Evolutionary conservation across 495 filamentous ascomycete genomes (phyloP).

Genomic region (Penicillium chermesinum): DNA sequence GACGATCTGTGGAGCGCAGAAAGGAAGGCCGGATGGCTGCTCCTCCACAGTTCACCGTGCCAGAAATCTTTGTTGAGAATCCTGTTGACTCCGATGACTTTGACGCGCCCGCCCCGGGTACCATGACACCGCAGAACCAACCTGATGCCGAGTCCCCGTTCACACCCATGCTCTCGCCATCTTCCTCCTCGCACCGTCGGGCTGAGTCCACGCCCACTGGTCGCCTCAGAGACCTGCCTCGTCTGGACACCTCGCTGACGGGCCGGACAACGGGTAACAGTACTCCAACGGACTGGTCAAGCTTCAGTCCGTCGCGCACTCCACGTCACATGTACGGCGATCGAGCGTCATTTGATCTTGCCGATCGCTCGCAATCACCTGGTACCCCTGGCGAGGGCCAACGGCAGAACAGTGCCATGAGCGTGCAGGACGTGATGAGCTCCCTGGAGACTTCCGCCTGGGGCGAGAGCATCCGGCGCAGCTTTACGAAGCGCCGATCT

Average conservation of each 20-base stretch:
- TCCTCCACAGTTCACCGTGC: constrained; percentile 76
- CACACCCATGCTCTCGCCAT: constrained; percentile 33
- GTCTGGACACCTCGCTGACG: constrained; percentile 37
- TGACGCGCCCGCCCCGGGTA: constrained; percentile 16
- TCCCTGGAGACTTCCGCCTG: constrained; percentile 82
- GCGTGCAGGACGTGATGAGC: constrained; percentile 71
- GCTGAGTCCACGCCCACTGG: constrained; percentile 25
- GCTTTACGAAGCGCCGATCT: constrained; percentile 69
- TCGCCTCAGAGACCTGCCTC: constrained; percentile 23
- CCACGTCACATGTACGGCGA: constrained; percentile 31
- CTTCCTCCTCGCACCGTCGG: constrained; percentile 25
- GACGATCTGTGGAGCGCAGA: constrained; percentile 62
- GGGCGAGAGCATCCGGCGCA: constrained; percentile 86
- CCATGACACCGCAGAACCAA: constrained; percentile 20
- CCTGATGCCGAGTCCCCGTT: constrained; percentile 14
- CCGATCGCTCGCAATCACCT: constrained; percentile 11
- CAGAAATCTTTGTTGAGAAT: constrained; percentile 85
- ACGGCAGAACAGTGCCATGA: constrained; percentile 60
- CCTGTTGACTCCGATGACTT: constrained; percentile 34
- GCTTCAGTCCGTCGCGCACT: constrained; percentile 39
- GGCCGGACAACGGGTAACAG: constrained; percentile 25
- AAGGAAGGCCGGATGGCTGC: constrained; percentile 66
- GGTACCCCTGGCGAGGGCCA: constrained; percentile 3
- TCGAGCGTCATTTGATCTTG: constrained; percentile 27
- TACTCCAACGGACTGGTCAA: constrained; percentile 43